These are phyloP conservation scores for Paraphaeosphaeria sporulosa DNA, from an alignment of 2,329 filamentous ascomycete species.

Conservation along the genomic window DNA sequence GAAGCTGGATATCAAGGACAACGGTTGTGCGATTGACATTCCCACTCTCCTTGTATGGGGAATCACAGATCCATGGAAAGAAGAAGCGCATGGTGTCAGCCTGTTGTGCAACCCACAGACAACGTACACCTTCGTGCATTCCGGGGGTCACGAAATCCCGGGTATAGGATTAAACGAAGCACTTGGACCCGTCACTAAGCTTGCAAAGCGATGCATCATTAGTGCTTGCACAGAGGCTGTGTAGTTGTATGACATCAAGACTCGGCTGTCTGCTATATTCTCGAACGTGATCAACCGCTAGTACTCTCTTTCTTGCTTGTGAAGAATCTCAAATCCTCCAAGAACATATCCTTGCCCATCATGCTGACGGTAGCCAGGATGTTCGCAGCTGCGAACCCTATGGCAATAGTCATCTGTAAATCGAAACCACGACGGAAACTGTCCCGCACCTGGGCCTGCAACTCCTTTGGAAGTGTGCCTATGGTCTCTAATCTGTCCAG, in stretches of 20 bases:
- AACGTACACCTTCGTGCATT: background rate
- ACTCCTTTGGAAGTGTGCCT: background rate
- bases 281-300: background rate
- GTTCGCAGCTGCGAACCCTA: constrained; percentile 22
- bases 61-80: background rate
- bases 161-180: background rate
- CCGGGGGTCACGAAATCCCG: background rate
- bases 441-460: constrained; percentile 1
- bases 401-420: constrained; percentile 24
- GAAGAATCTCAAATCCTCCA: background rate
- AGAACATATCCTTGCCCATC: constrained; percentile 17
- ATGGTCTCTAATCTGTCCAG: constrained; percentile 17
- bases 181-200: background rate
- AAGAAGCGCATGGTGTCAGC: background rate
- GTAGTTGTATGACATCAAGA: too few species aligned
- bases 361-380: constrained; percentile 19
- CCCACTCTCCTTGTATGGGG: background rate
- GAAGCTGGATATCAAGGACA: background rate
- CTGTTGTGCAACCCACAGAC: background rate
- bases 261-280: background rate
- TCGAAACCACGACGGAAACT: constrained; percentile 22
- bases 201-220: background rate
- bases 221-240: background rate
- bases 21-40: background rate
- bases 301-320: background rate